These are phyloP conservation scores for Thermothelomyces thermophilus DNA, from an alignment of 2,329 filamentous ascomycete genomes.

Conservation along the genomic window DNA sequence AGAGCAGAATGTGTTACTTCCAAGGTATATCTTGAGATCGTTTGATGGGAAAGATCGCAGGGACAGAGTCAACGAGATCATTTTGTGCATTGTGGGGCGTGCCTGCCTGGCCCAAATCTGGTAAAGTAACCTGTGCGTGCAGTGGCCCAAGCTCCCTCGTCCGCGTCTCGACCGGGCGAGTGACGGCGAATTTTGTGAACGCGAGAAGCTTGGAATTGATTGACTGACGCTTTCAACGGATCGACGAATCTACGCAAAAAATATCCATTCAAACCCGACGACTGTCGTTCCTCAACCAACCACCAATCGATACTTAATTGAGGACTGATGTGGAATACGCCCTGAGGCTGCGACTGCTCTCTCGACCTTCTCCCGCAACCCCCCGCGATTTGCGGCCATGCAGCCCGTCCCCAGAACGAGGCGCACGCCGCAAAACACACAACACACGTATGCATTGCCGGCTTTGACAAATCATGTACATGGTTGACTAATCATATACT, in stretches of 20 bases:
- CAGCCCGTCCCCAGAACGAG: conserved; percentile 21
- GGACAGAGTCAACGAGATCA: too few species aligned
- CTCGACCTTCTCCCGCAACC: not conserved
- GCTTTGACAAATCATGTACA: not conserved
- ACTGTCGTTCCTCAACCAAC: not conserved
- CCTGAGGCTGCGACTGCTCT: not conserved
- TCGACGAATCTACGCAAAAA: not conserved
- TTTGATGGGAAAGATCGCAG: too few species aligned
- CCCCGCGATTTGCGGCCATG: conserved; percentile 16
- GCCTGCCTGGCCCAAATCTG: not conserved
- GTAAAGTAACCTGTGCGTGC: not conserved
- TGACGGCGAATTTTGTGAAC: conserved; percentile 20
- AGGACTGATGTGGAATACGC: not conserved
- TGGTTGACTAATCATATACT: conserved; percentile 2
- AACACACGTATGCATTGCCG: conserved; percentile 21
- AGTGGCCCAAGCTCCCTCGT: conserved; percentile 22
- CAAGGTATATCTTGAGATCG: too few species aligned
- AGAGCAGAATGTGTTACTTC: too few species aligned
- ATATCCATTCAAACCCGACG: not conserved
- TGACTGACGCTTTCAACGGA: not conserved
- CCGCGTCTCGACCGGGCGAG: conserved; percentile 11
- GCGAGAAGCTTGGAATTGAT: conserved; percentile 1
- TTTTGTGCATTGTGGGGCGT: too few species aligned
- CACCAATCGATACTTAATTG: not conserved
- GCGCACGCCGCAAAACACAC: conserved; percentile 26